Evolutionary conservation across 257 asterid genomes (phyloP).

Genomic region (Phtheirospermum japonicum): DNA sequence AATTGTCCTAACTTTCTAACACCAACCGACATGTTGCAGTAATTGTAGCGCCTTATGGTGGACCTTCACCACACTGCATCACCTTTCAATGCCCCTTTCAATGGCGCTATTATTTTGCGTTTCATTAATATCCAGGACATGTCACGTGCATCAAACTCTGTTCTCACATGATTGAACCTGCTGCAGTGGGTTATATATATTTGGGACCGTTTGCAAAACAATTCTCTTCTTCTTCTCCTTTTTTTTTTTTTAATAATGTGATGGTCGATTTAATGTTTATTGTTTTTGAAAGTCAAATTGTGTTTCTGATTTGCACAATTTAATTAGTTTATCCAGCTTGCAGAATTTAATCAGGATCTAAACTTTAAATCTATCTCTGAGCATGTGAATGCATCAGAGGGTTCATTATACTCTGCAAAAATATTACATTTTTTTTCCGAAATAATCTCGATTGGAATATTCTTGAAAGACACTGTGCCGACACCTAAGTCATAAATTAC

Average conservation of each 20-base stretch:
- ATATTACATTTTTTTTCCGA: too few relatives aligned
- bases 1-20: constrained; percentile 13
- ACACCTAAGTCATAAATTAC: background rate
- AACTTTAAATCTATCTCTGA: too few relatives aligned
- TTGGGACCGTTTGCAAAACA: background rate
- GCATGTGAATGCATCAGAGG: too few relatives aligned
- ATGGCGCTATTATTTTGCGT: constrained; percentile 25
- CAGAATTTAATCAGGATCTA: too few relatives aligned
- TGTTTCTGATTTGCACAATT: background rate
- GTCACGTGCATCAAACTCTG: constrained; percentile 29
- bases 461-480: too few relatives aligned
- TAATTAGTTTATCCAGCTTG: background rate
- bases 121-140: constrained; percentile 3
- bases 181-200: background rate
- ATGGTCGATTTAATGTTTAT: too few relatives aligned
- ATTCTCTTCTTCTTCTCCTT: too few relatives aligned
- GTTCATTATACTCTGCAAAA: too few relatives aligned
- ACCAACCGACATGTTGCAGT: constrained; percentile 39
- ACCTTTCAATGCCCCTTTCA: constrained; percentile 30
- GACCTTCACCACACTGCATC: constrained; percentile 35
- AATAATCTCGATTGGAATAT: too few relatives aligned
- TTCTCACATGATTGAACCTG: constrained; percentile 1
- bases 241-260: too few relatives aligned
- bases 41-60: constrained; percentile 25
- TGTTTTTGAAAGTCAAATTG: too few relatives aligned